Percentiles rank a stretch among this genome's conserved stretches.
These are phyloP conservation scores for Stachybotrys chlorohalonatus DNA, from an alignment of 2,329 filamentous ascomycete genomes.

Conservation along the genomic window DNA sequence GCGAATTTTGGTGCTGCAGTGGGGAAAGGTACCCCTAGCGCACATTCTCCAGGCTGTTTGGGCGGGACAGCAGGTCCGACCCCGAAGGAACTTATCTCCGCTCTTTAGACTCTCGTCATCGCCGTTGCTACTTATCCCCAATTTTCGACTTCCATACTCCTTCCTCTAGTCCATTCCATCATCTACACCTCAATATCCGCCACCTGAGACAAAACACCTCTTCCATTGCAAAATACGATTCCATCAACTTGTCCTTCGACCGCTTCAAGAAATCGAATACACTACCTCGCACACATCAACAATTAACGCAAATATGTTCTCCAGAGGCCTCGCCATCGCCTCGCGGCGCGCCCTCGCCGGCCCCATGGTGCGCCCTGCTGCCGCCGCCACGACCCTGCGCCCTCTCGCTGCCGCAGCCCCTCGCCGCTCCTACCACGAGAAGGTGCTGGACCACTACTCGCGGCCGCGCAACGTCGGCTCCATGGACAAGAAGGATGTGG, in stretches of 20 bases:
- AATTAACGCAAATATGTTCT: conserved; percentile 30
- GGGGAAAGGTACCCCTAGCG: background rate
- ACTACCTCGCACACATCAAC: conserved; percentile 1
- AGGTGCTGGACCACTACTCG: conserved; percentile 43
- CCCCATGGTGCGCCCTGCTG: conserved; percentile 12
- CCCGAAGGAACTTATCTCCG: background rate
- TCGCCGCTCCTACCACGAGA: conserved; percentile 42
- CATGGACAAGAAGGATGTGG: conserved; percentile 62
- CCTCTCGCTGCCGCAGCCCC: conserved; percentile 29
- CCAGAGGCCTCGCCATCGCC: conserved; percentile 33
- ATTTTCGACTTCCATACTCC: background rate
- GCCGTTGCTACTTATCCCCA: background rate
- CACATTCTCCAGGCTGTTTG: background rate
- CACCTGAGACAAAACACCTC: background rate
- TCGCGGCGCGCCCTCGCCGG: conserved; percentile 26
- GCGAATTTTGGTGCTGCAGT: background rate
- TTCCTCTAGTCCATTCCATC: background rate
- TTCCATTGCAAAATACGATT: background rate
- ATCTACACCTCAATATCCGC: background rate
- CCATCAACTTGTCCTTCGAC: background rate
- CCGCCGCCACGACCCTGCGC: conserved; percentile 29
- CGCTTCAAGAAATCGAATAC: no score
- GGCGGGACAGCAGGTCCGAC: background rate
- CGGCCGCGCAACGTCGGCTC: conserved; percentile 47
- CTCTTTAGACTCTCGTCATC: background rate